Evolutionary conservation across 176 grass and related monocot genomes (phyloP), one percentile per base, ranked within the genome.

Genomic region (Bonia amplexicaulis): DNA sequence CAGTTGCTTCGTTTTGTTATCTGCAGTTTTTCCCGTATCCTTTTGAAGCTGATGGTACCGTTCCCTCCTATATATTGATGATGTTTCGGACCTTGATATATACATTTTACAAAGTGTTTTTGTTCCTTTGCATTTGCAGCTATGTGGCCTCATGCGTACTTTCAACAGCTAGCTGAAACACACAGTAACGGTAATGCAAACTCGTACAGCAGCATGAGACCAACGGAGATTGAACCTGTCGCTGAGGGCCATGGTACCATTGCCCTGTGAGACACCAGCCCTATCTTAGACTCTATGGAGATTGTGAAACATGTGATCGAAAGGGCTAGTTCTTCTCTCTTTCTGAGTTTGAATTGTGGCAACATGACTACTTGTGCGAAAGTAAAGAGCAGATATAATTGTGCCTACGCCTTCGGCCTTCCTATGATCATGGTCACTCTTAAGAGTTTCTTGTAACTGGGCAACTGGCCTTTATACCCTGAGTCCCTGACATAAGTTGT

Each of bases 1-100:
- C 77, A 5, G 80, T 91, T 79, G 80, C 89, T 80, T 91, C 89
- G 7, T 88, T 91, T 84, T 91, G 89, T 81, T 91, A 88, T 61
- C 71, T 91, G 67, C 89, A 91, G 42, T 91, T 91, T 63, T 91
- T 91, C 80, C 89, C 89, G 0, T 78, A 65, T 71, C 89, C 89
- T n/a, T 91, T 88, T 81, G 89, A 88, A 67, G 75, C 66, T 31
- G 89, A 91, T 75, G 89, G 89, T 91, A 85, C 33, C 6, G 44
- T 59, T 25, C 16, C 25, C 22, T 25, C 20, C 12, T 87, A 42
- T 40, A 66, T 73, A 33, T 42, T 71, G 29, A 71, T 61, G 37
- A 54, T 10, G 60, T 16, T 51, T 69, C 60, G 15, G 9, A 74
- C 20, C 63, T 60, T 25, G 74, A 25, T 69, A 6, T 33, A 76